phyloP scores from a whole-genome alignment of 768 basidiomycete species.

The Agaricus subrufescens region DNA sequence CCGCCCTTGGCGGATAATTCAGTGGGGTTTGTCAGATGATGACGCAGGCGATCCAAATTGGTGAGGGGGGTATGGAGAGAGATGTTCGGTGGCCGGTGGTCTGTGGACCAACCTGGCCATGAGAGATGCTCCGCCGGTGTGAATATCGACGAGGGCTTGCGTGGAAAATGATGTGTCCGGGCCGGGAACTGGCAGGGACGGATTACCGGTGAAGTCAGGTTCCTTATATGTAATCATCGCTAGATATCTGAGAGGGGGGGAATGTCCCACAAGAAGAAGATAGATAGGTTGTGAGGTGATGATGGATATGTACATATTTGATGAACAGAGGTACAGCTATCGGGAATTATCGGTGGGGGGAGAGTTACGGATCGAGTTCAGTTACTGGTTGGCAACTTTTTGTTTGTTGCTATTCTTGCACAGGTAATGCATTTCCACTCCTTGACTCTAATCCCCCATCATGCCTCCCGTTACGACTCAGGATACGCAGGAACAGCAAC shows the following conservation, averaged over 20 bases:
- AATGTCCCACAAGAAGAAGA: too few species aligned
- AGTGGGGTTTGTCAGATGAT: too few species aligned
- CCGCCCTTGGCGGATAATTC: too few species aligned
- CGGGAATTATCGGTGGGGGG: slow-evolving; percentile 32
- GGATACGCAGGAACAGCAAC: slow-evolving; percentile 39
- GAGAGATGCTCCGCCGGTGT: too few species aligned
- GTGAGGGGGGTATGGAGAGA: too few species aligned
- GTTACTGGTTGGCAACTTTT: slow-evolving; percentile 17
- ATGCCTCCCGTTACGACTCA: slow-evolving; percentile 44
- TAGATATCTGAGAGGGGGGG: too few species aligned
- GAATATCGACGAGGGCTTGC: too few species aligned
- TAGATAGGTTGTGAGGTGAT: too few species aligned
- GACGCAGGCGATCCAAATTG: too few species aligned
- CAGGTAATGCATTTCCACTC: slow-evolving; percentile 13
- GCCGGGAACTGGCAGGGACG: neutral
- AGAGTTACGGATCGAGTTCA: neutral
- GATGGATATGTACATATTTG: neutral
- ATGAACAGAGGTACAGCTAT: slow-evolving; percentile 5
- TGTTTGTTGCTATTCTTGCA: slow-evolving; percentile 14
- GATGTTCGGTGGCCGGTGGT: too few species aligned
- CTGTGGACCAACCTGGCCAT: too few species aligned
- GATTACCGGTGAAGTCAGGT: neutral
- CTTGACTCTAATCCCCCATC: slow-evolving; percentile 30
- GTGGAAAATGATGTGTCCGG: neutral
- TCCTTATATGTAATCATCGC: too few species aligned